These are phyloP conservation scores for Plasmodium inui DNA, from an alignment of 169 alveolate genomes.

Conservation along the genomic window DNA sequence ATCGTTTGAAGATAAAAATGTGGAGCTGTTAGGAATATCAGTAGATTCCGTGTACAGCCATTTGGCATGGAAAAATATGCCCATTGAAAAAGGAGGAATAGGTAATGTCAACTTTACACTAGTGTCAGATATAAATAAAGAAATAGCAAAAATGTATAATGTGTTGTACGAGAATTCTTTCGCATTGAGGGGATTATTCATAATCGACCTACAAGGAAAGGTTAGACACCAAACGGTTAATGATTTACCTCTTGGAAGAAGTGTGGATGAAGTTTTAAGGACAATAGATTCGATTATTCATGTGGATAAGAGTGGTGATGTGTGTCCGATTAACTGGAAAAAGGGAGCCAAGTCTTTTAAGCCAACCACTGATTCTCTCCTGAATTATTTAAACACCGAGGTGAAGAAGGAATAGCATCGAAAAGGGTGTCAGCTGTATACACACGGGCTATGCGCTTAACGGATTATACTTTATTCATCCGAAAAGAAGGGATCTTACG, in stretches of 20 bases:
- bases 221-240: conserved; percentile 82
- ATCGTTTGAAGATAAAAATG: conserved; percentile 80
- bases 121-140: conserved; percentile 82
- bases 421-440: not conserved
- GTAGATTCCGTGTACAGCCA: conserved; percentile 86
- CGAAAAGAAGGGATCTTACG: not conserved
- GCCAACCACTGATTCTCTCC: conserved; percentile 37
- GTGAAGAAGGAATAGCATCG: conserved; percentile 8
- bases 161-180: conserved; percentile 81
- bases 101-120: conserved; percentile 82
- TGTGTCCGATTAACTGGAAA: conserved; percentile 88
- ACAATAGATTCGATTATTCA: conserved; percentile 84
- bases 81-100: conserved; percentile 83
- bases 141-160: conserved; percentile 81
- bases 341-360: conserved; percentile 78
- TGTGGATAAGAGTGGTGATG: conserved; percentile 84
- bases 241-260: conserved; percentile 86
- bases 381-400: conserved; percentile 31
- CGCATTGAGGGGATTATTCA: conserved; percentile 83
- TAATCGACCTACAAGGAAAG: conserved; percentile 82
- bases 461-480: not conserved
- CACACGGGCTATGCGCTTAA: not conserved
- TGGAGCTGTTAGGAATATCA: conserved; percentile 84
- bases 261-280: conserved; percentile 85
- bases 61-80: conserved; percentile 85